These are phyloP conservation scores for Tricholoma saponaceum DNA, from an alignment of 768 basidiomycete species.

Conservation along the genomic window DNA sequence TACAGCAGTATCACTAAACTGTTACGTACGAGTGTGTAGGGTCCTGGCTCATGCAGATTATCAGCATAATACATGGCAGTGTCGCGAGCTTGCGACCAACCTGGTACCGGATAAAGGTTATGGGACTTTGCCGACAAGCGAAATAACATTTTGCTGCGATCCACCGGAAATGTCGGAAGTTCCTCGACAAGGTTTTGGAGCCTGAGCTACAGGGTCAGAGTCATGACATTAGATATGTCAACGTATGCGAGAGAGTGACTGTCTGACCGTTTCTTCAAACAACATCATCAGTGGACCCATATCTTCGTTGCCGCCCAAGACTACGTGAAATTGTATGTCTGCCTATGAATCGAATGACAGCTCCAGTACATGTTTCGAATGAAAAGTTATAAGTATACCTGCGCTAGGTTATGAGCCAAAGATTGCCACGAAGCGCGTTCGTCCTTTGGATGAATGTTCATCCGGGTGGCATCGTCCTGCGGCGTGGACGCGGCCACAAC, in stretches of 20 bases:
- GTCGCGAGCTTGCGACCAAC: slow-evolving; percentile 18
- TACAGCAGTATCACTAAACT: slow-evolving; percentile 4
- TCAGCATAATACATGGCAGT: slow-evolving; percentile 4
- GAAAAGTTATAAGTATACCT: slow-evolving; percentile 27
- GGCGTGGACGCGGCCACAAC: slow-evolving; percentile 51
- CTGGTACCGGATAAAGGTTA: slow-evolving; percentile 17
- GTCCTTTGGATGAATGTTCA: slow-evolving; percentile 22
- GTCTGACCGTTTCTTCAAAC: slow-evolving; percentile 43
- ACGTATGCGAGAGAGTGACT: not conserved
- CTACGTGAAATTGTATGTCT: slow-evolving; percentile 55
- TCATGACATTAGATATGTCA: slow-evolving; percentile 9
- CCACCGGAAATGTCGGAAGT: slow-evolving; percentile 38
- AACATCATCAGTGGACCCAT: slow-evolving; percentile 43
- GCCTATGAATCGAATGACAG: slow-evolving; percentile 31
- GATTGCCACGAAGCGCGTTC: slow-evolving; percentile 36
- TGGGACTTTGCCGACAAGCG: slow-evolving; percentile 40
- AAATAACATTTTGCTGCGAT: slow-evolving; percentile 30
- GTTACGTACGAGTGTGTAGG: slow-evolving; percentile 30
- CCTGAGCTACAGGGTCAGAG: slow-evolving; percentile 28
- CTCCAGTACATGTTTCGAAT: not conserved
- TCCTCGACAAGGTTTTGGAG: slow-evolving; percentile 36
- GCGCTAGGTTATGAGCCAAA: slow-evolving; percentile 39
- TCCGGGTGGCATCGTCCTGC: slow-evolving; percentile 22
- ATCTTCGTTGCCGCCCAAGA: slow-evolving; percentile 43
- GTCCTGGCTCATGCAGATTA: slow-evolving; percentile 3